Evolutionary conservation across 768 basidiomycete species (phyloP), one percentile per base, ranked within the genome.

Genomic region (Holtermanniella nyarrowii): DNA sequence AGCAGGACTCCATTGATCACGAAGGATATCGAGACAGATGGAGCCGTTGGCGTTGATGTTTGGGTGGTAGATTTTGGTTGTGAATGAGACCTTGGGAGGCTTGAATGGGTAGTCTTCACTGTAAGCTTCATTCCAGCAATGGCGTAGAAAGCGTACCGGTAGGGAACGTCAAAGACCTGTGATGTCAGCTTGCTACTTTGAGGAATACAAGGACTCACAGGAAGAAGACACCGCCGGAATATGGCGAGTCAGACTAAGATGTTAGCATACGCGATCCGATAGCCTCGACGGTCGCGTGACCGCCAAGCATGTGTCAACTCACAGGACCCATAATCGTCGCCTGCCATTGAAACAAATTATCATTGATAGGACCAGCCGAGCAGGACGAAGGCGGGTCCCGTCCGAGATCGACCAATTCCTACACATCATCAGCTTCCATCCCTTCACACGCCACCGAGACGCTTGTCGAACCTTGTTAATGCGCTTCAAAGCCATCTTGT

Each of bases 1-100:
- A 42, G 95, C 95, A 45, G 95, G 95, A 56, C 87, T 90, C 95
- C 95, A 99, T 72, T 97, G 95, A 74, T 99, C 95, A 74, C 91
- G 80, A 70, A 99, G 77, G 69, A 99, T 99, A 74, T 99, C 95
- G 64, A 99, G 76, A 74, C 93, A 99, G 74, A 99, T 97, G 58
- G 88, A 91, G 40, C 95, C 95, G 68, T 99, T 99, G 63, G 93
- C 88, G 72, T 99, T 99, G 89, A 99, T 96, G 79, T 97, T 97
- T 27, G 93, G 93, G 75, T 97, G 93, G 74, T 96, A 97, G 65
- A 96, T 96, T 86, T 95, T 96, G 70, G 95, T 97, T 61, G 89
- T 93, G 75, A 99, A 99, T 77, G 85, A 85, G 76, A 99, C 89
- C 81, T 99, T 99, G 75, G 95, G 95, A 41, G 95, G 95, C 77